Conservation (phyloP, 2,329 filamentous ascomycete species). For the Fusarium sp. region DNA sequence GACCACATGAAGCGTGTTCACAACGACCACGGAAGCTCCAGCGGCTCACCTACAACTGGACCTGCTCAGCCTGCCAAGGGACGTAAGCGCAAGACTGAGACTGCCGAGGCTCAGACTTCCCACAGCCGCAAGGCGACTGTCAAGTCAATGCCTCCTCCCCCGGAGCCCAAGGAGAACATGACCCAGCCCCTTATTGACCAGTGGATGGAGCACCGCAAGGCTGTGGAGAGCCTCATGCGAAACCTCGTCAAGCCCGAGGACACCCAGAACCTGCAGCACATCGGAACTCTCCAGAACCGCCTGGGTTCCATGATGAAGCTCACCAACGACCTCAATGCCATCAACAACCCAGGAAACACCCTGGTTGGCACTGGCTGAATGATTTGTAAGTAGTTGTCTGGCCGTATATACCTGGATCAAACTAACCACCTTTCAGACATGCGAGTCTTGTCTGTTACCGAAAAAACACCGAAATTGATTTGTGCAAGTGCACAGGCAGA, state of each 20-base stretch:
- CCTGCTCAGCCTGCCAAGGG: slow-evolving; percentile 54
- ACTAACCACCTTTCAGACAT: slow-evolving; percentile 27
- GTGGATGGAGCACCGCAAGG: slow-evolving; percentile 71
- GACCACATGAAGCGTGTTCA: slow-evolving; percentile 99
- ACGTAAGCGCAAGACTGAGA: slow-evolving; percentile 68
- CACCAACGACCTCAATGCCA: slow-evolving; percentile 43
- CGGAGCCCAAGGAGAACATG: slow-evolving; percentile 46
- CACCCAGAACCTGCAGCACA: slow-evolving; percentile 62
- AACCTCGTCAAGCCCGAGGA: slow-evolving; percentile 61
- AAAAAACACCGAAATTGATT: slow-evolving; percentile 23
- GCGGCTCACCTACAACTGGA: slow-evolving; percentile 53
- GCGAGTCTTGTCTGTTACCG: slow-evolving; percentile 41
- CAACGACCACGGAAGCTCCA: slow-evolving; percentile 63
- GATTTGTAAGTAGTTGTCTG: slow-evolving; percentile 33
- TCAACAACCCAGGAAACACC: slow-evolving; percentile 37
- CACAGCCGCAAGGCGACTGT: slow-evolving; percentile 61
- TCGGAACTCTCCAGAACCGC: slow-evolving; percentile 61
- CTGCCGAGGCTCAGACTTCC: slow-evolving; percentile 50
- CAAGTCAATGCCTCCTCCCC: slow-evolving; percentile 50
- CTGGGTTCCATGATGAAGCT: slow-evolving; percentile 64
- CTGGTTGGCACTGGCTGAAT: slow-evolving; percentile 47
- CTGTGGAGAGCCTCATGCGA: slow-evolving; percentile 68
- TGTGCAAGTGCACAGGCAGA: slow-evolving; percentile 40
- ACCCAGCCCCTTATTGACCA: slow-evolving; percentile 59
- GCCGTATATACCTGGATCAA: background rate